Percentiles rank a stretch among this genome's conserved stretches.
phyloP scores from a whole-genome alignment of 2,329 filamentous ascomycete species.

The Scytalidium lignicola region DNA sequence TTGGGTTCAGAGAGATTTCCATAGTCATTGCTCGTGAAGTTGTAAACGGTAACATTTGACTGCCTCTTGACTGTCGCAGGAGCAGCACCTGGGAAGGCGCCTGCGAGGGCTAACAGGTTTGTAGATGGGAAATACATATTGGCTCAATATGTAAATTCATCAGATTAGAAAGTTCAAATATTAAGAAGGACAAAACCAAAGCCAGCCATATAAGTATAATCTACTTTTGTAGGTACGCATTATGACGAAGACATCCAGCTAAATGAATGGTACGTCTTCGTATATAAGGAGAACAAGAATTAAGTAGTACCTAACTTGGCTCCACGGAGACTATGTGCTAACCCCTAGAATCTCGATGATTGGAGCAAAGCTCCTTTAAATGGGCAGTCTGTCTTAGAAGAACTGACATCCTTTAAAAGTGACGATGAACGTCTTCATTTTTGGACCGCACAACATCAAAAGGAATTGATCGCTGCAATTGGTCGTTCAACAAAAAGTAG shows the following conservation, averaged over 20 bases:
- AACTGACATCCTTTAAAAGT: too few species aligned
- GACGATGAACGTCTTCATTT: too few species aligned
- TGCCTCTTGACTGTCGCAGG: neutral
- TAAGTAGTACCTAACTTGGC: neutral
- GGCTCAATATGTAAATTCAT: too few species aligned
- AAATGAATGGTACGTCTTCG: neutral
- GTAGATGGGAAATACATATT: neutral
- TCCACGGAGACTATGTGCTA: neutral
- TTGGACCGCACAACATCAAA: too few species aligned
- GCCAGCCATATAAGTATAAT: neutral
- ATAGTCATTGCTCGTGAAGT: neutral
- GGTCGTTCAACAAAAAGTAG: too few species aligned
- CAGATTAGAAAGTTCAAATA: too few species aligned
- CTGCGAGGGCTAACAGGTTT: neutral
- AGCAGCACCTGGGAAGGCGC: neutral
- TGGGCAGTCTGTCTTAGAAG: too few species aligned
- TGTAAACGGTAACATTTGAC: neutral
- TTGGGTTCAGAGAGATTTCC: slow-evolving; percentile 16
- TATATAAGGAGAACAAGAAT: neutral
- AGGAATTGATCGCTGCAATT: too few species aligned
- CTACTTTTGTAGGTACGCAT: neutral
- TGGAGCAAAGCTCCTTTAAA: too few species aligned
- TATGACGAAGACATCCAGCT: neutral
- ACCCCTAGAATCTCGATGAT: too few species aligned
- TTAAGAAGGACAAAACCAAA: neutral